Conservation (phyloP, 371 early-diverging fungal genomes). For the Sporodiniella umbellata region DNA sequence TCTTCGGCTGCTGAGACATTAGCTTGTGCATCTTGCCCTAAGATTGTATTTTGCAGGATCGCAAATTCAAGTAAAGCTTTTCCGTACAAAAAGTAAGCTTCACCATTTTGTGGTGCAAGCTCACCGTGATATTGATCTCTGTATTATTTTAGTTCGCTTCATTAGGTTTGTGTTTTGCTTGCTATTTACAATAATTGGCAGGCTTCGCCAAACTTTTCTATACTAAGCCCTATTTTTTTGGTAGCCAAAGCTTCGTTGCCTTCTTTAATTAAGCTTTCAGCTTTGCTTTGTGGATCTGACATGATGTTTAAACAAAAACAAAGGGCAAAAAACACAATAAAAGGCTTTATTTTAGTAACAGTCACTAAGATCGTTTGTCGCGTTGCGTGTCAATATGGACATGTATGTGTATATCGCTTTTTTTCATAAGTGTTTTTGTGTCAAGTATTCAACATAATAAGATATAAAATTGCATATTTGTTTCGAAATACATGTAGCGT, state of each 20-base stretch:
- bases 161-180: neutral
- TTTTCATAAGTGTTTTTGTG: too few species aligned
- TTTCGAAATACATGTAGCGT: too few species aligned
- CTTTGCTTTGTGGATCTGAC: conserved; percentile 12
- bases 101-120: conserved; percentile 71
- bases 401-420: too few species aligned
- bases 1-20: conserved; percentile 13
- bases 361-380: too few species aligned
- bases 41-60: conserved; percentile 71
- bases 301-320: conserved; percentile 5
- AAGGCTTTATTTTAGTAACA: neutral
- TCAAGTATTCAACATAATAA: too few species aligned
- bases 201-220: conserved; percentile 63
- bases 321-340: neutral
- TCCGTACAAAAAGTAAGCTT: conserved; percentile 77
- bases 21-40: conserved; percentile 50
- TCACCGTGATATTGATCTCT: conserved; percentile 70
- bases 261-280: conserved; percentile 45
- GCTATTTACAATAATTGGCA: conserved; percentile 60
- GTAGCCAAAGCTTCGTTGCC: conserved; percentile 60
- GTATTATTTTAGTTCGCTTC: neutral
- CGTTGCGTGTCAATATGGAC: neutral
- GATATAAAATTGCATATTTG: too few species aligned
- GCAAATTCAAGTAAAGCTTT: conserved; percentile 75
- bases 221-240: conserved; percentile 55